These are phyloP conservation scores for Auriculariales sp. DNA, from an alignment of 768 basidiomycete species.

Conservation along the genomic window DNA sequence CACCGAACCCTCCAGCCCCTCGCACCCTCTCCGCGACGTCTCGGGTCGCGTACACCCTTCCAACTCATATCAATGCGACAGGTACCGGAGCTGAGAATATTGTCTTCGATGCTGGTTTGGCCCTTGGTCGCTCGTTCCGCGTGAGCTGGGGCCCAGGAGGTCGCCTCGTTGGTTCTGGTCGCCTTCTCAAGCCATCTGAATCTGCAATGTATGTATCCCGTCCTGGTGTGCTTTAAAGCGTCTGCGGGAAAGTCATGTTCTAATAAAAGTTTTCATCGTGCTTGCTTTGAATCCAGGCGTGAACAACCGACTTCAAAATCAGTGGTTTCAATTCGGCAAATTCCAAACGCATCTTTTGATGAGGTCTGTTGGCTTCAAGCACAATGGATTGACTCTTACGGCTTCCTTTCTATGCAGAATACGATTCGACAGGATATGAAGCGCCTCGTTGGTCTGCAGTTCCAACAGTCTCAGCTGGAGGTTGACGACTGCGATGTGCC, in stretches of 20 bases:
- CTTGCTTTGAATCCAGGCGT: background rate
- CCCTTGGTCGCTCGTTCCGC: conserved; percentile 76
- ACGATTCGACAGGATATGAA: background rate
- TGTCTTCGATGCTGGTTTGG: conserved; percentile 68
- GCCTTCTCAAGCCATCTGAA: conserved; percentile 18
- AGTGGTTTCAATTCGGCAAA: conserved; percentile 13
- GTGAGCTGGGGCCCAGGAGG: conserved; percentile 85
- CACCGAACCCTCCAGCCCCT: conserved; percentile 52
- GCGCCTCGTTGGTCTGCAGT: conserved; percentile 23
- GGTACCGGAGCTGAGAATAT: conserved; percentile 49
- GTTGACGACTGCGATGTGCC: conserved; percentile 58
- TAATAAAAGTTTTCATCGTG: background rate
- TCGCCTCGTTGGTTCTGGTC: conserved; percentile 59
- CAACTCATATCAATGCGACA: background rate
- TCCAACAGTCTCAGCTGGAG: conserved; percentile 55
- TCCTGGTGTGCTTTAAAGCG: conserved; percentile 6
- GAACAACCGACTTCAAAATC: conserved; percentile 5
- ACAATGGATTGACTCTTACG: background rate
- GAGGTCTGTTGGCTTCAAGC: conserved; percentile 6
- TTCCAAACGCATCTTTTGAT: conserved; percentile 13
- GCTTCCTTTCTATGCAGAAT: background rate
- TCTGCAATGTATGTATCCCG: background rate
- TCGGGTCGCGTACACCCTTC: conserved; percentile 35
- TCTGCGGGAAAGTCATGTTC: conserved; percentile 7
- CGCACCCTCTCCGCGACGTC: conserved; percentile 55